Conservation (phyloP, 139 green algal genomes). For the Chlorella ohadii region DNA sequence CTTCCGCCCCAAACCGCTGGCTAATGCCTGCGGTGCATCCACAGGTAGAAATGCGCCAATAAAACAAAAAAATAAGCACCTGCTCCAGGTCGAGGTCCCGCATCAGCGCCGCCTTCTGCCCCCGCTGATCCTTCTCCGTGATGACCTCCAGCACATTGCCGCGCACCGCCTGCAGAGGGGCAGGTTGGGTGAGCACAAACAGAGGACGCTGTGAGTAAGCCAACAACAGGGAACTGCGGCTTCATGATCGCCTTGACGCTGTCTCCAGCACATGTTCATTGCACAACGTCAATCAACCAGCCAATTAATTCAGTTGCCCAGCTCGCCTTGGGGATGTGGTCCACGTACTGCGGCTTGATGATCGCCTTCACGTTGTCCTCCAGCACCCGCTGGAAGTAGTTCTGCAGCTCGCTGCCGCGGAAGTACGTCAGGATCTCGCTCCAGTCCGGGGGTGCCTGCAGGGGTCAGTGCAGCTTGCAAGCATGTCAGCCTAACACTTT, state of each 20-base stretch:
- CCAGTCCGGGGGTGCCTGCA: constrained; percentile 93
- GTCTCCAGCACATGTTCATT: no score
- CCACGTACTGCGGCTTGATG: constrained; percentile 96
- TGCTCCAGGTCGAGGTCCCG: constrained; percentile 71
- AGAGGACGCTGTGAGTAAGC: no score
- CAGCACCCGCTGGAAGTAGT: constrained; percentile 96
- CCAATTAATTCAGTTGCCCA: no score
- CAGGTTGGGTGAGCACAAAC: background rate
- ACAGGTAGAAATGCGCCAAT: no score
- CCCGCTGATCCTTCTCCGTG: constrained; percentile 86
- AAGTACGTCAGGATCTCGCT: constrained; percentile 98
- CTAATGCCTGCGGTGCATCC: no score
- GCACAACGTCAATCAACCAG: no score
- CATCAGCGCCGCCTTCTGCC: constrained; percentile 71
- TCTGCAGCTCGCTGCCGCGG: constrained; percentile 97
- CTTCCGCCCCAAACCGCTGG: no score
- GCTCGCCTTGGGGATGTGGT: constrained; percentile 95
- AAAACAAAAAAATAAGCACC: no score
- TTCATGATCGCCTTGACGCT: no score
- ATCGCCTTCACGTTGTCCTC: constrained; percentile 97
- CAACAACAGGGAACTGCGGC: no score
- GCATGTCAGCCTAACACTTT: no score
- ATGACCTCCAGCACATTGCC: constrained; percentile 90
- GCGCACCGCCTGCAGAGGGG: constrained; percentile 64
- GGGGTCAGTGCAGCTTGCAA: background rate